Base-by-base conservation (phyloP, 148 eudicot species). In the Pouteria glomerata region DNA sequence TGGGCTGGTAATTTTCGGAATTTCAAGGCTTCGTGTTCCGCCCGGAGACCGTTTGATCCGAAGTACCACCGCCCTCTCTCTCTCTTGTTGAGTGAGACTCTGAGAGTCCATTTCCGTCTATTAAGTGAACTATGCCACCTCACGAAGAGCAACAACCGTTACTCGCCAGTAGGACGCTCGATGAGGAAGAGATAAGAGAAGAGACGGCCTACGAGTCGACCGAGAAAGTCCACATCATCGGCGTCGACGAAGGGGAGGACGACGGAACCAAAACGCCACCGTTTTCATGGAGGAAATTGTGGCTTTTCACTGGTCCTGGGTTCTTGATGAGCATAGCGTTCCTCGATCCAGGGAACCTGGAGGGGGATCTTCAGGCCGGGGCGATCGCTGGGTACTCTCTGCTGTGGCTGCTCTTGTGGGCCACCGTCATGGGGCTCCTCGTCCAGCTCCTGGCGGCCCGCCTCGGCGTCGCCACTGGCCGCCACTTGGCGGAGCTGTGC, bases 401-500 rank as follows among this genome's bases (percentile, higher is more conserved):
- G 8, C 21, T 74, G n/a, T 74, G 77, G 77, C 67, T 74, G 55
- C 6, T 74, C 18, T 33, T 74, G 21, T 74, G 70, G 77, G 77
- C 77, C 4, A 74, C 77, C 16, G 50, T 30, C 2, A 65, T 74
- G 69, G 77, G 77, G 63, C 27, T 74, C 21, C 19, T 74, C 13
- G 68, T 74, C 15, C 77, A 74, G 64, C 63, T 74, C 30, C 44
- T 74, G n/a, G 48, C 77, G 39, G 70, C 71, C 18, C 62, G 77
- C 50, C n/a, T 74, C 19, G 77, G 77, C 6, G 77, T 74, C 34
- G 77, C 71, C 7, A 74, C 71, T 15, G 77, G 77, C 29, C 61
- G 64, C 18, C 71, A 74, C 50, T 26, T 74, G 71, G 77, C 77
- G 4, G 71, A 74, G 77, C 63, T 74, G 27, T 74, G 77, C 57